phyloP scores from a whole-genome alignment of 148 eudicot genomes.

The Drosera capensis region DNA sequence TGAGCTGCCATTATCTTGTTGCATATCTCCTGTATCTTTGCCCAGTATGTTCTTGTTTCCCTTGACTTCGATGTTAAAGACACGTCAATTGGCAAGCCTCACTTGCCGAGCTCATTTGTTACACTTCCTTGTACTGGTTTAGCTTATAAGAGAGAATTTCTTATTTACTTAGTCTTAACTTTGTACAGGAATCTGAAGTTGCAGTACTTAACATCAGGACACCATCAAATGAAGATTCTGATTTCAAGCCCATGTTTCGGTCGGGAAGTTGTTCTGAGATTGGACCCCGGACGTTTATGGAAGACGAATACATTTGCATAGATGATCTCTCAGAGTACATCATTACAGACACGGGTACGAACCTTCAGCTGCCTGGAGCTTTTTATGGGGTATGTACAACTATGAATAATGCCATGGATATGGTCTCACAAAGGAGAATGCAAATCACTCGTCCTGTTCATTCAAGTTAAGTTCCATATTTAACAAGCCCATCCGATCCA shows the following conservation, averaged over 20 bases:
- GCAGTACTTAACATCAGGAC: slow-evolving; percentile 15
- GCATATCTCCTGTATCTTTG: not conserved
- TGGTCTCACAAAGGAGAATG: slow-evolving; percentile 5
- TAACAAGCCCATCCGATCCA: not conserved
- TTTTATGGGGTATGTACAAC: slow-evolving; percentile 47
- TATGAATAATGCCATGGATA: not conserved
- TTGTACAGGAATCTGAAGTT: slow-evolving; percentile 16
- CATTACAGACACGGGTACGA: slow-evolving; percentile 7
- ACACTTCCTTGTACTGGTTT: not conserved
- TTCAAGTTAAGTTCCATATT: not conserved
- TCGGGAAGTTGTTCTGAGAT: slow-evolving; percentile 62
- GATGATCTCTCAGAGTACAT: slow-evolving; percentile 38
- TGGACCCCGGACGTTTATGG: slow-evolving; percentile 52
- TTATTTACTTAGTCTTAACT: not conserved
- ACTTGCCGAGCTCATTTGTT: no score
- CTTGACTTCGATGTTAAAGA: not conserved
- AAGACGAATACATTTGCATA: slow-evolving; percentile 51
- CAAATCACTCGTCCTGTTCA: no score
- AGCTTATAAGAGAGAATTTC: not conserved
- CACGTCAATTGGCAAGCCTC: no score
- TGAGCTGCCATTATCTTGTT: slow-evolving; percentile 10
- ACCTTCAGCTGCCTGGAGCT: slow-evolving; percentile 37
- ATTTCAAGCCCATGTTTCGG: slow-evolving; percentile 30
- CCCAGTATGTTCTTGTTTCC: not conserved
- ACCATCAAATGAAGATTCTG: slow-evolving; percentile 18